Conservation (phyloP, 2,329 filamentous ascomycete genomes). For the Colletotrichum sp. region DNA sequence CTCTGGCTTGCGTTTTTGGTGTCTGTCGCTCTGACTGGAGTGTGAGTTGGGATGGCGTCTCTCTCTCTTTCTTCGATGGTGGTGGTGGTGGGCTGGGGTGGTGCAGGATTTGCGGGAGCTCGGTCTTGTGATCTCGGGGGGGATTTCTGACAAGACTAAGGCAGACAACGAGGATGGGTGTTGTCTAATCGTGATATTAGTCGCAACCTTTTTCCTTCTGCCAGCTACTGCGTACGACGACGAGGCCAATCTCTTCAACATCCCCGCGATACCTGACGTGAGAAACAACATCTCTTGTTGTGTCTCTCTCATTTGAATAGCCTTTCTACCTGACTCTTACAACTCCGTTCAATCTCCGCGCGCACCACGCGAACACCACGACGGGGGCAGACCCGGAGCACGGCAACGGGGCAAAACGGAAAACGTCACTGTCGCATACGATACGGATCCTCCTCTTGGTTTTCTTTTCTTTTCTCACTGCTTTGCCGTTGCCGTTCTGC, state of each 20-base stretch:
- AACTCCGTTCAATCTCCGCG: neutral
- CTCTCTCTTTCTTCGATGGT: neutral
- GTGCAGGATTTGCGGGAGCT: neutral
- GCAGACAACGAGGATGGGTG: neutral
- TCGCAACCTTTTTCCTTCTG: neutral
- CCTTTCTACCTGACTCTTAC: neutral
- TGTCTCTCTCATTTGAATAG: neutral
- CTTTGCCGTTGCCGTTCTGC: neutral
- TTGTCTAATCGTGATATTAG: neutral
- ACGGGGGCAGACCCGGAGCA: neutral
- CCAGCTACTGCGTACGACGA: neutral
- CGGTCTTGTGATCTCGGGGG: neutral
- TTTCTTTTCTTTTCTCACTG: neutral
- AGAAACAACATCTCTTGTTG: neutral
- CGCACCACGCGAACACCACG: neutral
- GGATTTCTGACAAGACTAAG: neutral
- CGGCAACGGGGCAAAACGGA: neutral
- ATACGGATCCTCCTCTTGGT: neutral
- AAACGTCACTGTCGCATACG: neutral
- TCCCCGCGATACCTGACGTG: neutral
- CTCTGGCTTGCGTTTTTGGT: neutral
- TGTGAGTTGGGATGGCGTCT: neutral
- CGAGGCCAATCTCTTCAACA: neutral
- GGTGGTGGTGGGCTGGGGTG: neutral
- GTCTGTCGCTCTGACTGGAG: neutral